Percentiles rank a stretch among this genome's conserved stretches.
Evolutionary conservation across 306 rosid species (phyloP).

Genomic region (Carpinus fangiana): DNA sequence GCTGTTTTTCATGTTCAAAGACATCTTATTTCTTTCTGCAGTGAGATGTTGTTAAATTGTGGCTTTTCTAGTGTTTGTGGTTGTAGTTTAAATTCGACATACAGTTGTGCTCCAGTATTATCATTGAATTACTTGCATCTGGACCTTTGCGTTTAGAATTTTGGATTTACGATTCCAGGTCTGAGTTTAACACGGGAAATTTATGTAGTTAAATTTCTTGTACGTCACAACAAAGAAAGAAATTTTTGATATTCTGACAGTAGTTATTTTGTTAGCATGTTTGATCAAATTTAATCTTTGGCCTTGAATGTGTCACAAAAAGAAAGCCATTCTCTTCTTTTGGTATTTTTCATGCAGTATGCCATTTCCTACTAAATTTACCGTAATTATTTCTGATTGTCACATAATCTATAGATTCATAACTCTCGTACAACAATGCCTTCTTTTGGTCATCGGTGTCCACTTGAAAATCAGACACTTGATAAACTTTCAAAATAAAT

Average conservation of each 20-base stretch:
- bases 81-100: not conserved
- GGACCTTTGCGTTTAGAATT: not conserved
- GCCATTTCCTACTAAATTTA: not conserved
- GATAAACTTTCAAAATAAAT: not conserved
- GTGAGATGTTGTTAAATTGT: not conserved
- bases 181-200: not conserved
- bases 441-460: not conserved
- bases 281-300: not conserved
- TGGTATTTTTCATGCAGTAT: not conserved
- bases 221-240: not conserved
- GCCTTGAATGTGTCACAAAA: not conserved
- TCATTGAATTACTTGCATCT: not conserved
- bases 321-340: not conserved
- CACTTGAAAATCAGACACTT: not conserved
- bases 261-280: not conserved
- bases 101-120: not conserved
- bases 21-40: not conserved
- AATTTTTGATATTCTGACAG: not conserved
- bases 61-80: not conserved
- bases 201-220: not conserved
- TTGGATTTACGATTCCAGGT: not conserved
- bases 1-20: not conserved
- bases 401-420: not conserved
- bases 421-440: not conserved
- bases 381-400: not conserved